Base-by-base conservation (phyloP, 1,284 basidiomycete species). In the Gomphus sp. region DNA sequence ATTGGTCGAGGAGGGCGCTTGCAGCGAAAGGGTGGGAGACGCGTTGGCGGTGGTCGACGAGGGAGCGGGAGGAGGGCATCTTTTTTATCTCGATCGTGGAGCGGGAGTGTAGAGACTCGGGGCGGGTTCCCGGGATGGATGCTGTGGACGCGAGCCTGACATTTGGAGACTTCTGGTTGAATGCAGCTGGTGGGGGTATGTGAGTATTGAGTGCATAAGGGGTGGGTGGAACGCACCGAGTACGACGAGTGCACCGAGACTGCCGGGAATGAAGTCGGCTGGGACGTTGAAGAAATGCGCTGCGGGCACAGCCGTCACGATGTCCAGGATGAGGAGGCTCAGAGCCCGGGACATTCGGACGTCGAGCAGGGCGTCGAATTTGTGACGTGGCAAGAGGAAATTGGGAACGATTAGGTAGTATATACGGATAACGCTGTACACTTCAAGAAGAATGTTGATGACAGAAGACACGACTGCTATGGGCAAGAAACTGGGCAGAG, bases 181-280 rank as follows among this genome's bases (percentile, higher is more conserved):
- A 65, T 22, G 61, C 59, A 39, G 55, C 64, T 65, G 50, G 50
- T 22, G 22, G 22, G 22, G 8, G 34, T 7, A 50, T 7, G 14
- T 41, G 45, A 47, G n/a, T 22, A 9, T 28, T 25, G 6, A 22
- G 44, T 16, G 8, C 6, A 55, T 9, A 52, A 14, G 22, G 8
- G 48, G 34, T 37, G 48, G 9, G 28, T 18, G n/a, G 12, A n/a
- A 57, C 43, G 22, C 47, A 67, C 66, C 64, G 50, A 82, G 68
- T n/a, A 82, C 78, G 22, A 75, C 59, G 14, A 81, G 60, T 5
- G 76, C 70, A 16, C 75, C 78, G n/a, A 81, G 63, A 60, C 76
- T 75, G 58, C 77, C 75, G 0, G 79, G 78, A 25, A 81, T 64
- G 58, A 76, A 76, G 51, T 80, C 74, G 0, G 71, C 76, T 4